Conservation (phyloP, 2,329 filamentous ascomycete genomes). For the Huntiella bhutanensis region DNA sequence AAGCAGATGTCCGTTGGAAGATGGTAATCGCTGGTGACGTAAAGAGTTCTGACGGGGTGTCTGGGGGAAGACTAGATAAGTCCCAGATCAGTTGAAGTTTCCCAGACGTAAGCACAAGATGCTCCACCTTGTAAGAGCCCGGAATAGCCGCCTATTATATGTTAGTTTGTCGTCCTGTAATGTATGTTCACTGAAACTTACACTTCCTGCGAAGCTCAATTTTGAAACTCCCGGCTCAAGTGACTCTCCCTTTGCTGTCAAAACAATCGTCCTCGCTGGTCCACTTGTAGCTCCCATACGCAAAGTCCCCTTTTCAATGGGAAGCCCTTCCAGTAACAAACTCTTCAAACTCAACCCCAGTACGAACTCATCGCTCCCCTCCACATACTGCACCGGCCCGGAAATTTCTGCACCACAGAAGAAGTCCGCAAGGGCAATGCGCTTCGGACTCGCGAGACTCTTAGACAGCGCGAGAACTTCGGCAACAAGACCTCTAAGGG, state of each 20-base stretch:
- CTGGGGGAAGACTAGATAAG: conserved; percentile 31
- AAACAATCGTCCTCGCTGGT: conserved; percentile 12
- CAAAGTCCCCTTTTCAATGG: conserved; percentile 8
- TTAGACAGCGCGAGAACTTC: conserved; percentile 29
- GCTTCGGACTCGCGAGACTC: conserved; percentile 36
- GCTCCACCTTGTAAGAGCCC: conserved; percentile 58
- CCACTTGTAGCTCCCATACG: conserved; percentile 4
- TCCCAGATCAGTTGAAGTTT: conserved; percentile 51
- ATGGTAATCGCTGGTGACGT: conserved; percentile 46
- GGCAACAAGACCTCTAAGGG: conserved; percentile 28
- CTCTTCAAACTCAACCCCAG: conserved; percentile 12
- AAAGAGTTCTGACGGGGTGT: conserved; percentile 32
- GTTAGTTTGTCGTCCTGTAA: not conserved
- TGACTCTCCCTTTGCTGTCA: conserved; percentile 12
- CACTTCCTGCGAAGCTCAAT: conserved; percentile 20
- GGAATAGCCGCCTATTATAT: conserved; percentile 39
- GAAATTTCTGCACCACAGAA: conserved; percentile 53
- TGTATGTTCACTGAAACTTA: conserved; percentile 13
- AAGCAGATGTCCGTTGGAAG: conserved; percentile 49
- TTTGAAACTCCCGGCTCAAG: conserved; percentile 33
- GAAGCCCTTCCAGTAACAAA: conserved; percentile 6
- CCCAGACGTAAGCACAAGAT: conserved; percentile 43
- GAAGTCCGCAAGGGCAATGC: conserved; percentile 51
- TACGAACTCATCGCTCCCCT: conserved; percentile 15
- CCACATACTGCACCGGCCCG: conserved; percentile 44